Conservation (phyloP, 108 stramenopile genomes). For the Asterionellopsis glacialis region DNA sequence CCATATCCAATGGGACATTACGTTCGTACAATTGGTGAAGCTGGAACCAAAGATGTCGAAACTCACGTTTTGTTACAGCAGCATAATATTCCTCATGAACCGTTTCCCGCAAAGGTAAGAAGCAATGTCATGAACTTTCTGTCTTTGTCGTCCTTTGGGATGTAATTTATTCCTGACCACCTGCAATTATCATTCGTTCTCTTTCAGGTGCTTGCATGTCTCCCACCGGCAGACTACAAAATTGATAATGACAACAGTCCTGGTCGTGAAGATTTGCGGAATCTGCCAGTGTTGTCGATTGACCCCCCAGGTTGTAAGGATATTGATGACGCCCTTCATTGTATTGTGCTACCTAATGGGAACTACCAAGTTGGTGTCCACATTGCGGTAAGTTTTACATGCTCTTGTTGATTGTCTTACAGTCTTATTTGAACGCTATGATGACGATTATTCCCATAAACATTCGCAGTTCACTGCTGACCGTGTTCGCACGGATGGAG, state of each 20-base stretch:
- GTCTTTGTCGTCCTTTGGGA: not conserved
- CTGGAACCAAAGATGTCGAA: conserved; percentile 93
- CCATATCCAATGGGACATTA: conserved; percentile 92
- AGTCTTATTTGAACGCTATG: too few relatives aligned
- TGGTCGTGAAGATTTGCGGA: conserved; percentile 84
- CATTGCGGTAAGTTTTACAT: conserved; percentile 58
- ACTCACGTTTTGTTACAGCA: conserved; percentile 93
- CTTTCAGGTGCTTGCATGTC: conserved; percentile 87
- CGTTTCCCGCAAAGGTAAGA: conserved; percentile 81
- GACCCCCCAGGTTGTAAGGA: conserved; percentile 99
- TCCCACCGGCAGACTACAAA: conserved; percentile 91
- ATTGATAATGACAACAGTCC: conserved; percentile 70
- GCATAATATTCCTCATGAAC: conserved; percentile 93
- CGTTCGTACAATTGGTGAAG: conserved; percentile 80
- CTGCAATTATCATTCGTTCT: not conserved
- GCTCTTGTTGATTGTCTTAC: too few relatives aligned
- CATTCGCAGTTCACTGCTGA: too few relatives aligned
- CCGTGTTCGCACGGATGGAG: too few relatives aligned
- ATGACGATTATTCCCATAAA: too few relatives aligned
- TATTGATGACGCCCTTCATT: conserved; percentile 99
- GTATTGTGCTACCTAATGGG: conserved; percentile 84
- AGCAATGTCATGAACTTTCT: conserved; percentile 2
- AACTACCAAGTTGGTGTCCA: conserved; percentile 96
- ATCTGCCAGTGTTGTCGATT: conserved; percentile 91
- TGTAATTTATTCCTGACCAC: not conserved